Evolutionary conservation across 2,329 filamentous ascomycete genomes (phyloP), one percentile per base, ranked within the genome.

Genomic region (Diaporthe longicolla): DNA sequence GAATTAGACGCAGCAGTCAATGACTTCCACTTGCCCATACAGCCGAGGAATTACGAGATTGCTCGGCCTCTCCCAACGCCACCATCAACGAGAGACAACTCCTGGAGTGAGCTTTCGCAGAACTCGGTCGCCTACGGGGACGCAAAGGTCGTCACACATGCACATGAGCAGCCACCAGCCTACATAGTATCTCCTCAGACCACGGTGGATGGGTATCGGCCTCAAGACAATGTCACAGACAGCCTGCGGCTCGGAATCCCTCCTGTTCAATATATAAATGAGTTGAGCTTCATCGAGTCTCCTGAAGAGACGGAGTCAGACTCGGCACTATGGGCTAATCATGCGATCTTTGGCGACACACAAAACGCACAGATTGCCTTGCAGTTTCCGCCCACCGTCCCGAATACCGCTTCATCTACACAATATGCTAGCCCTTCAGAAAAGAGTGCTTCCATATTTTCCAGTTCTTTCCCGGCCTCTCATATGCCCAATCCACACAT

Each of bases 41-140:
- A 54, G 3, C n/a, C 52, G 32, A 9, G 32, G n/a, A 17, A 3
- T 21, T 68, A 32, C 32, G 17, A 35, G 4, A 35, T 29, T n/a
- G 11, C 1, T 8, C 29, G 48, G n/a, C 48, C 48, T 29, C 63
- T 54, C 2, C 63, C 63, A 4, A 68, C 63, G 7, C 63, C 63
- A 13, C 63, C 63, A 3, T 54, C 45, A 24, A 40, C 63, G n/a
- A 54, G 63, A 21, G 24, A 68, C 10, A 48, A 40, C 32, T 68
- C 63, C 9, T 68, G 63, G 63, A 68, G 63, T 54, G 63, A 68
- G 17, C 4, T 29, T 17, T 68, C 48, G 48, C 63, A 68, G 32
- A 54, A 40, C 17, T 13, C 19, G 63, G 17, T 40, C 21, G 48
- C 63, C 19, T 54, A 68, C 17, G n/a, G 63, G 32, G 63, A 68